Base-by-base conservation (phyloP, 2,329 filamentous ascomycete species). In the Trichoderma sp. region DNA sequence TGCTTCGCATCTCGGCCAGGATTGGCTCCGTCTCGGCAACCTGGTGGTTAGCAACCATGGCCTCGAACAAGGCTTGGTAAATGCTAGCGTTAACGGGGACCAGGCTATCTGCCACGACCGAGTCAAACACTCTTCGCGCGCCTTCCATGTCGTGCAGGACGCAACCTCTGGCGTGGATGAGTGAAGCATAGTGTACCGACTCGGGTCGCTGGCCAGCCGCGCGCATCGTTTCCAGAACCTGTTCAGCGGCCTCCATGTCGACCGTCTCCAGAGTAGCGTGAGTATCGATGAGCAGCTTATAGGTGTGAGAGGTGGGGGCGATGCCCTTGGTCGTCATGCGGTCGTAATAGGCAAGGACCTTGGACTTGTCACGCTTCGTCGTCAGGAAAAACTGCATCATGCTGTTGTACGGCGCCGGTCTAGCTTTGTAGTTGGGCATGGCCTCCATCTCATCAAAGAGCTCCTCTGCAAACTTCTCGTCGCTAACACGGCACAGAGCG, bases 351-450 rank as follows among this genome's bases (percentile, higher is more conserved):
- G 90, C 87, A 29, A 99, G 86, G 5, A 97, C 95, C 88, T 98
- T 98, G 79, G 86, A 83, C 82, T 96, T 95, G 80, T 99, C 95
- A 65, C 94, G 93, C 88, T 98, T 98, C 68, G 95, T 98, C 69
- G 93, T 97, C 74, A 98, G 85, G 88, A 98, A 99, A 83, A 97
- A 98, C 79, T 99, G 96, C 89, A 99, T 99, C 90, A 99, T 92
- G 81, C 93, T 97, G 85, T 99, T 97, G 86, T 99, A 99, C 0
- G 96, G 96, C 29, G 96, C 96, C 31, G 96, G 94, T 11, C 96
- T 91, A 52, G 96, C 93, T 85, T 97, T 98, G 88, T 99, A 99
- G 84, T 99, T 99, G 69, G 94, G 91, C 91, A 97, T 97, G 58
- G 91, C 89, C 84, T 99, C 96, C 96, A 99, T 99, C 83, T 99